Percentiles rank a stretch among this genome's conserved stretches.
These are phyloP conservation scores for Chamaecrista fasciculata DNA, from an alignment of 306 rosid species.

Conservation along the genomic window DNA sequence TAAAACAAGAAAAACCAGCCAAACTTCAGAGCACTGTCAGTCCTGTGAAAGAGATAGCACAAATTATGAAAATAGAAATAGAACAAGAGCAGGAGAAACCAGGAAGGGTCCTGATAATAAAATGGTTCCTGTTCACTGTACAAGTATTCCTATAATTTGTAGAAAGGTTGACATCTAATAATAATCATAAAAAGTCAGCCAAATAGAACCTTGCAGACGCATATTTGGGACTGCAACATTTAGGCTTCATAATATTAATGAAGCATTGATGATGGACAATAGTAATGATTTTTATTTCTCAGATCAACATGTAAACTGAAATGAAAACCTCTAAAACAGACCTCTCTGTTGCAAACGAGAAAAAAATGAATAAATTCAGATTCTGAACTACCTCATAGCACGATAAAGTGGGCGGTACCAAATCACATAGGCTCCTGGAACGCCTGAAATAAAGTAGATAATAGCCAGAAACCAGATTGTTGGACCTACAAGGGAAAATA, in stretches of 20 bases:
- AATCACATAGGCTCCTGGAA: conserved; percentile 73
- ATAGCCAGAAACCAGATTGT: conserved; percentile 83
- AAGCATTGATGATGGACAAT: conserved; percentile 2
- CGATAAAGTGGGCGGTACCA: conserved; percentile 99
- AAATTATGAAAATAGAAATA: conserved; percentile 22
- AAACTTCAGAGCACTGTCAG: conserved; percentile 92
- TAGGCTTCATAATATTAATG: conserved; percentile 27
- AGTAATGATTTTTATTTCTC: not conserved
- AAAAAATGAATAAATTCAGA: conserved; percentile 14
- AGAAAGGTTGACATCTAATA: conserved; percentile 4
- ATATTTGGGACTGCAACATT: too few species aligned
- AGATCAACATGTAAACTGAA: conserved; percentile 20
- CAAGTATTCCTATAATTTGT: conserved; percentile 8
- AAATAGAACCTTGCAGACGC: not conserved
- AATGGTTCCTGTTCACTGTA: not conserved
- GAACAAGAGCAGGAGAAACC: conserved; percentile 9
- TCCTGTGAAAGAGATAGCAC: conserved; percentile 55
- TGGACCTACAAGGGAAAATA: conserved; percentile 54
- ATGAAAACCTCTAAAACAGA: conserved; percentile 26
- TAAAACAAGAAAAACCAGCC: conserved; percentile 82
- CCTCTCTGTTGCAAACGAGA: conserved; percentile 24
- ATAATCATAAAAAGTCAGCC: too few species aligned
- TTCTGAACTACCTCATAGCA: conserved; percentile 72
- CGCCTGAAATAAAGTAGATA: conserved; percentile 69
- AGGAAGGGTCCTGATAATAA: conserved; percentile 2